These are phyloP conservation scores for Niebla homalea DNA, from an alignment of 495 filamentous ascomycete species.

Conservation along the genomic window DNA sequence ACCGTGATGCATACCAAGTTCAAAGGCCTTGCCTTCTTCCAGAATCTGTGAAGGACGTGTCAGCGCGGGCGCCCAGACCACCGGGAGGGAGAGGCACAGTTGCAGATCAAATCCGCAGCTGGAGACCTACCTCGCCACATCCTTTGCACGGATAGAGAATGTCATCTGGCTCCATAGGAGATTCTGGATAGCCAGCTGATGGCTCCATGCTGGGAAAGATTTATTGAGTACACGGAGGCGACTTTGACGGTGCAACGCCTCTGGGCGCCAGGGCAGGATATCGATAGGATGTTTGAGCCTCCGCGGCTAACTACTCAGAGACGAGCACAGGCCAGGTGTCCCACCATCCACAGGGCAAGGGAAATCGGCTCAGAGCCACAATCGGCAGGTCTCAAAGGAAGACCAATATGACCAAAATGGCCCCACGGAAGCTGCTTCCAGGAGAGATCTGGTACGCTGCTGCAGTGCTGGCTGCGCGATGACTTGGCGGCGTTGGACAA, in stretches of 20 bases:
- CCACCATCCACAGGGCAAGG: conserved; percentile 6
- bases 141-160: conserved; percentile 86
- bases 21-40: conserved; percentile 97
- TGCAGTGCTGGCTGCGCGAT: conserved; percentile 5
- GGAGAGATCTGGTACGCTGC: conserved; percentile 6
- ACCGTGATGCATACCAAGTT: conserved; percentile 60
- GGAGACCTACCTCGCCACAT: conserved; percentile 68
- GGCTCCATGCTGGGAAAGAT: conserved; percentile 36
- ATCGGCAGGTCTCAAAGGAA: conserved; percentile 2
- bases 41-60: conserved; percentile 50
- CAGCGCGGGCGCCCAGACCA: conserved; percentile 2
- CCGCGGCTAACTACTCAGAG: conserved; percentile 11
- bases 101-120: conserved; percentile 13
- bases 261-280: conserved; percentile 11
- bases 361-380: background rate
- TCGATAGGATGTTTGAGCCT: conserved; percentile 16
- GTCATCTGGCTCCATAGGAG: conserved; percentile 79
- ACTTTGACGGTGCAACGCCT: conserved; percentile 2
- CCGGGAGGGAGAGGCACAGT: conserved; percentile 10
- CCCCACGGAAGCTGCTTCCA: conserved; percentile 3
- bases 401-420: conserved; percentile 6
- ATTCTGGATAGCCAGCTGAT: conserved; percentile 57
- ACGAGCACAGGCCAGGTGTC: conserved; percentile 11
- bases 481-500: conserved; percentile 8
- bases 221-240: conserved; percentile 7